A percentile compares a stretch with the other conserved stretches of the same genome.
Evolutionary conservation across 140 eudicot species (phyloP).

Genomic region (Cichorium intybus): DNA sequence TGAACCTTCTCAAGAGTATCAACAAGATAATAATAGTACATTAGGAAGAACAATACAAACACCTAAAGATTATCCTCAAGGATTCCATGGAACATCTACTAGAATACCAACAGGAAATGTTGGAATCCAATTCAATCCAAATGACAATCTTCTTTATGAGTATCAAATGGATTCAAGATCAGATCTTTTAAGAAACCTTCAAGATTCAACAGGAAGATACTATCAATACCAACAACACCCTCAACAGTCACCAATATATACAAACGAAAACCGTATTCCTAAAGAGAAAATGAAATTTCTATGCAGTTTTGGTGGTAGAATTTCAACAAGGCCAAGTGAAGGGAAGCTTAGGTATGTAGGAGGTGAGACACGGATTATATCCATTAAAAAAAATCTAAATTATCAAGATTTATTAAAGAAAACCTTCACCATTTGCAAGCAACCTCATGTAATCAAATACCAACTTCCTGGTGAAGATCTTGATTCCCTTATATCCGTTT

Average conservation of each 20-base stretch:
- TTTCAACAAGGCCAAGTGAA: slow-evolving; percentile 77
- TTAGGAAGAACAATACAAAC: slow-evolving; percentile 22
- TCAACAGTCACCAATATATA: slow-evolving; percentile 23
- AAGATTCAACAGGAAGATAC: slow-evolving; percentile 23
- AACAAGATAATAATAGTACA: slow-evolving; percentile 32
- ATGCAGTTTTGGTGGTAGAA: slow-evolving; percentile 93
- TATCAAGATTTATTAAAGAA: slow-evolving; percentile 56
- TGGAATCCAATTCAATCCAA: slow-evolving; percentile 25
- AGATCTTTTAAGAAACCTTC: slow-evolving; percentile 29
- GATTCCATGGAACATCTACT: slow-evolving; percentile 2
- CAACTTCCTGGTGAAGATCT: slow-evolving; percentile 96
- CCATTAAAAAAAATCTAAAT: slow-evolving; percentile 51
- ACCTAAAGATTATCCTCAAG: background rate
- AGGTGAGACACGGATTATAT: slow-evolving; percentile 81
- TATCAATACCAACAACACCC: slow-evolving; percentile 9
- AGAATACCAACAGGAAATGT: slow-evolving; percentile 11
- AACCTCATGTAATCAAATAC: slow-evolving; percentile 64
- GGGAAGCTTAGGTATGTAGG: slow-evolving; percentile 87
- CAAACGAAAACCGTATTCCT: slow-evolving; percentile 27
- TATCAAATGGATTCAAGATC: slow-evolving; percentile 30
- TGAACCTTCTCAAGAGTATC: slow-evolving; percentile 13
- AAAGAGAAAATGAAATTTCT: slow-evolving; percentile 66
- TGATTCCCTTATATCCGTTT: slow-evolving; percentile 87
- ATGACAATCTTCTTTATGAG: slow-evolving; percentile 43
- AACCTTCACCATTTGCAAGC: slow-evolving; percentile 60